These are phyloP conservation scores for Backusella australiensis DNA, from an alignment of 192 early-diverging fungal species.

Conservation along the genomic window DNA sequence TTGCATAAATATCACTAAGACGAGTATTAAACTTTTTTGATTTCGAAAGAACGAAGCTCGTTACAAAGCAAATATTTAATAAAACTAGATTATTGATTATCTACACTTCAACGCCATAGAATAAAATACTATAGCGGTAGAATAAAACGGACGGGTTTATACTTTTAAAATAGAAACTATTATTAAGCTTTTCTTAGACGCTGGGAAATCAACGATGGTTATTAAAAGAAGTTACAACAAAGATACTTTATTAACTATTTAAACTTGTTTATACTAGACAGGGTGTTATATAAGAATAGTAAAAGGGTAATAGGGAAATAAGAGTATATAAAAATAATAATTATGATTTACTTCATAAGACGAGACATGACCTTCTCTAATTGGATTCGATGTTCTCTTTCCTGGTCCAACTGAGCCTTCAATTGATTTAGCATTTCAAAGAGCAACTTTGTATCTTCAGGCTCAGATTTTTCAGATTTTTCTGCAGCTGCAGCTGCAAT, in stretches of 20 bases:
- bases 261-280: not conserved
- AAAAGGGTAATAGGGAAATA: not conserved
- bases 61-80: not conserved
- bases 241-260: not conserved
- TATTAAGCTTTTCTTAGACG: not conserved
- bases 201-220: not conserved
- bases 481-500: not conserved
- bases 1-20: not conserved
- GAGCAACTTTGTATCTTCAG: not conserved
- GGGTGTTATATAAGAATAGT: not conserved
- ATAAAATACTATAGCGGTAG: not conserved
- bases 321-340: not conserved
- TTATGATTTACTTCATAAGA: not conserved
- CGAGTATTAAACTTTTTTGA: not conserved
- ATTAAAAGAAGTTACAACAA: not conserved
- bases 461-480: not conserved
- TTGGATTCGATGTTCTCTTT: constrained; percentile 30
- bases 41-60: not conserved
- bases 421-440: constrained; percentile 20
- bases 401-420: constrained; percentile 23
- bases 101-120: not conserved
- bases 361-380: constrained; percentile 33
- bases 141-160: not conserved
- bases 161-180: not conserved
- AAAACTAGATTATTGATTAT: not conserved